Evolutionary conservation across 495 filamentous ascomycete genomes (phyloP).

Genomic region (Clohesyomyces aquaticus): DNA sequence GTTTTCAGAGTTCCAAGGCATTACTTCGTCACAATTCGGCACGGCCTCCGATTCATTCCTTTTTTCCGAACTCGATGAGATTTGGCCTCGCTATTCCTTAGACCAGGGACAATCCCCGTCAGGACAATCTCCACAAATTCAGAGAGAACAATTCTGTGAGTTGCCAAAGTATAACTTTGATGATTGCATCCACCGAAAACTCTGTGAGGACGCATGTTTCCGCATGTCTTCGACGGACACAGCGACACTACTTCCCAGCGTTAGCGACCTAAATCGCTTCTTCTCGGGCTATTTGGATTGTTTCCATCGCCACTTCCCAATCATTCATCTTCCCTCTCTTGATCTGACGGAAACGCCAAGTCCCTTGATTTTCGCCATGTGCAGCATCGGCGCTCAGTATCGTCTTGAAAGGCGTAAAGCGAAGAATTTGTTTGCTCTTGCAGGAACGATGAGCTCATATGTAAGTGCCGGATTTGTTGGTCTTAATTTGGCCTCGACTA

Average conservation of each 20-base stretch:
- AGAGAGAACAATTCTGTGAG: conserved; percentile 2
- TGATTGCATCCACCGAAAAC: not conserved
- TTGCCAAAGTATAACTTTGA: conserved; percentile 10
- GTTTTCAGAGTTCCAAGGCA: too few species aligned
- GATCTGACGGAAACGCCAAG: conserved; percentile 15
- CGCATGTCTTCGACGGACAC: not conserved
- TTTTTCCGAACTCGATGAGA: not conserved
- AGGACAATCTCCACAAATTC: not conserved
- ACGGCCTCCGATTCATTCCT: not conserved
- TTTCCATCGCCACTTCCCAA: conserved; percentile 21
- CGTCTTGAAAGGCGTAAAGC: conserved; percentile 15
- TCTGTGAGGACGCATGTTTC: conserved; percentile 10
- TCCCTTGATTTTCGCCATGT: conserved; percentile 19
- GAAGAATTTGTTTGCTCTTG: conserved; percentile 18
- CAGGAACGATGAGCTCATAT: conserved; percentile 21
- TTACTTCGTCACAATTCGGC: not conserved
- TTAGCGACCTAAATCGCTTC: conserved; percentile 14
- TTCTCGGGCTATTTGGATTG: conserved; percentile 15
- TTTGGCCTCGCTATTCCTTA: not conserved
- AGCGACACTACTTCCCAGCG: conserved; percentile 2
- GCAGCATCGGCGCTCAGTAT: conserved; percentile 19
- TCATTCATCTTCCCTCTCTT: conserved; percentile 13
- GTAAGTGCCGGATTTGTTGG: not conserved
- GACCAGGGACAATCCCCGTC: not conserved
- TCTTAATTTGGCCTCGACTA: not conserved